These are phyloP conservation scores for Candida ulmi DNA, from an alignment of 805 yeast species.

Conservation along the genomic window DNA sequence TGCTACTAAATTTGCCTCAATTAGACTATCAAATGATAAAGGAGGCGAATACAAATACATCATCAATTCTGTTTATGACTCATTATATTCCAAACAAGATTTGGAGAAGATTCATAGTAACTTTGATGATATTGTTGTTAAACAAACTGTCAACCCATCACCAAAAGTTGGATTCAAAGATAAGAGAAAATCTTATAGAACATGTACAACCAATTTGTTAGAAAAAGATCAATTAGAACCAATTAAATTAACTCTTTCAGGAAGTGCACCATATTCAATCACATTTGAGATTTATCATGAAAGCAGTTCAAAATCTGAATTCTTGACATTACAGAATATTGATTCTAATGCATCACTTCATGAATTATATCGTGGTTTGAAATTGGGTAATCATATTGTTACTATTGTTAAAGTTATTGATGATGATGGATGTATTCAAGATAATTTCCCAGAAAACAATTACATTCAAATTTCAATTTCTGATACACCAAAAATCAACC, in stretches of 20 bases:
- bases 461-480: constrained; percentile 56
- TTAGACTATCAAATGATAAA: constrained; percentile 36
- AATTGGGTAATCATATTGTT: constrained; percentile 67
- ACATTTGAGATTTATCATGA: constrained; percentile 57
- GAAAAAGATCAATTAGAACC: constrained; percentile 36
- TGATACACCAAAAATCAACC: constrained; percentile 66
- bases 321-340: constrained; percentile 39
- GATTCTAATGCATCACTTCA: constrained; percentile 32
- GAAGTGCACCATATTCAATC: constrained; percentile 57
- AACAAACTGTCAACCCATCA: constrained; percentile 51
- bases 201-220: constrained; percentile 38
- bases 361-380: constrained; percentile 44
- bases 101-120: constrained; percentile 23
- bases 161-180: constrained; percentile 54
- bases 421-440: constrained; percentile 60
- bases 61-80: constrained; percentile 61
- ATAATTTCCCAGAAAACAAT: constrained; percentile 35
- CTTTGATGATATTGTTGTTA: constrained; percentile 31
- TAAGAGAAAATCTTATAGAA: constrained; percentile 42
- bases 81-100: constrained; percentile 45
- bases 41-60: constrained; percentile 59
- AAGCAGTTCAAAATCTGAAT: constrained; percentile 46
- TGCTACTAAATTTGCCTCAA: constrained; percentile 44
- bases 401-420: constrained; percentile 56
- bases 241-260: constrained; percentile 50